phyloP scores from a whole-genome alignment of 2,329 filamentous ascomycete genomes.

The Colletotrichum shisoi region DNA sequence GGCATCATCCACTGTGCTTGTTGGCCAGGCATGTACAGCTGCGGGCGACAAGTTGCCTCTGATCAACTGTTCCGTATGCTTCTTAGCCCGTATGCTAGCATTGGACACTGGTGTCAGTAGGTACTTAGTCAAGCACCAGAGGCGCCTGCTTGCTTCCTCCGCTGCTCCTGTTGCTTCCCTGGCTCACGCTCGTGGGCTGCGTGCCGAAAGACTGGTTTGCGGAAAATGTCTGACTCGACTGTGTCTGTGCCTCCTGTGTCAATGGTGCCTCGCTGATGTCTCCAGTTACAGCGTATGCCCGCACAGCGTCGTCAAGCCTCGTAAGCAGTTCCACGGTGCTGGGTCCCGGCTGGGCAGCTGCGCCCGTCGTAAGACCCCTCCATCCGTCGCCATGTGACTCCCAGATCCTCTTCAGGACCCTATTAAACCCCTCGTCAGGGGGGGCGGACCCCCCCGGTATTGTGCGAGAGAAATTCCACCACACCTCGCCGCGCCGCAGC shows the following conservation, averaged over 20 bases:
- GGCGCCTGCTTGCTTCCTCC: slow-evolving; percentile 36
- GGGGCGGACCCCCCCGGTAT: slow-evolving; percentile 42
- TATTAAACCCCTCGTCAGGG: slow-evolving; percentile 49
- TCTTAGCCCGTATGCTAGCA: neutral
- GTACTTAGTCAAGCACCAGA: slow-evolving; percentile 34
- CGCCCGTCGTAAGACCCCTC: slow-evolving; percentile 58
- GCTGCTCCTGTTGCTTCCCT: slow-evolving; percentile 30
- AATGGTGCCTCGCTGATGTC: slow-evolving; percentile 32
- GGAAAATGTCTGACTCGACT: slow-evolving; percentile 36
- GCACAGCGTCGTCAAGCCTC: slow-evolving; percentile 58
- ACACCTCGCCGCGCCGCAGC: slow-evolving; percentile 56
- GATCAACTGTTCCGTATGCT: neutral
- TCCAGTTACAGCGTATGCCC: slow-evolving; percentile 46
- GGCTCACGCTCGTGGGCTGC: slow-evolving; percentile 33
- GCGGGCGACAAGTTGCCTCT: neutral
- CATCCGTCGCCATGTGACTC: slow-evolving; percentile 55
- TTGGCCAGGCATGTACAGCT: neutral
- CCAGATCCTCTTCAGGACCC: slow-evolving; percentile 57
- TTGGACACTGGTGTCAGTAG: neutral
- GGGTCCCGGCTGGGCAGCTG: slow-evolving; percentile 52
- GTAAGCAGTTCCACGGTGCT: slow-evolving; percentile 58
- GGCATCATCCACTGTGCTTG: slow-evolving; percentile 7
- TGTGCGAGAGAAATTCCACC: slow-evolving; percentile 60
- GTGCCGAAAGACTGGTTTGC: slow-evolving; percentile 36
- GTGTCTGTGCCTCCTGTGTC: slow-evolving; percentile 28